Evolutionary conservation across 139 green algal genomes (phyloP).

Genomic region (Diplosphaera chodatii): DNA sequence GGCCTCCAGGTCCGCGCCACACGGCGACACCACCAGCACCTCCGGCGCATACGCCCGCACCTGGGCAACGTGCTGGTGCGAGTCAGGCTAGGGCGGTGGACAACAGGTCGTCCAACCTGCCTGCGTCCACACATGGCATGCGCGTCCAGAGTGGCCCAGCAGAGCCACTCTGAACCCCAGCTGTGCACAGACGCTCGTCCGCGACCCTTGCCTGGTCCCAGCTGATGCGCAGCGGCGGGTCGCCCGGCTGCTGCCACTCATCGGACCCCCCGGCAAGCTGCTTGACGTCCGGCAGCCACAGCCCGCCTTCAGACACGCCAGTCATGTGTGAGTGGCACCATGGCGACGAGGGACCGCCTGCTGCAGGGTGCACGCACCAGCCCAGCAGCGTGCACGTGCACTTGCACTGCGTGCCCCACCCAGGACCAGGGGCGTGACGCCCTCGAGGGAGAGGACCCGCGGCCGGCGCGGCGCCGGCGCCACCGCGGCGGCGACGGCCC

Average conservation of each 20-base stretch:
- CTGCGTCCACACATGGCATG: no score
- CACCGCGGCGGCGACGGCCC: conserved; percentile 39
- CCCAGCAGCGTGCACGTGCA: no score
- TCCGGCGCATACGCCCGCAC: conserved; percentile 62
- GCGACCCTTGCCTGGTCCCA: conserved; percentile 20
- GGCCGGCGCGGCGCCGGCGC: conserved; percentile 24
- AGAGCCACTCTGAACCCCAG: no score
- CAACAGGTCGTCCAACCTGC: no score
- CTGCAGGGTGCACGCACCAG: no score
- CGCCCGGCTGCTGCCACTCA: conserved; percentile 24
- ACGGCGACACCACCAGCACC: conserved; percentile 32
- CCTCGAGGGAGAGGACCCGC: conserved; percentile 65
- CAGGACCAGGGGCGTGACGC: conserved; percentile 30
- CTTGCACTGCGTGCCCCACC: no score
- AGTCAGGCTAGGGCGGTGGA: no score
- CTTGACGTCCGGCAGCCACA: conserved; percentile 65
- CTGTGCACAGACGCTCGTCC: no score
- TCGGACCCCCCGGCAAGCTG: conserved; percentile 44
- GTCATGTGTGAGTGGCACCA: no score
- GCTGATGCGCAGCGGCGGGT: not conserved
- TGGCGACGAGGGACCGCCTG: no score
- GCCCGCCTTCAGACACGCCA: conserved; percentile 37
- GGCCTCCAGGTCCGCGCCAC: conserved; percentile 8
- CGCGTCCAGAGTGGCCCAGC: no score
- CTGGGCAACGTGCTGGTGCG: no score